phyloP scores from a whole-genome alignment of 2,329 filamentous ascomycete species.

The Pseudopyrenochaeta lycopersici region DNA sequence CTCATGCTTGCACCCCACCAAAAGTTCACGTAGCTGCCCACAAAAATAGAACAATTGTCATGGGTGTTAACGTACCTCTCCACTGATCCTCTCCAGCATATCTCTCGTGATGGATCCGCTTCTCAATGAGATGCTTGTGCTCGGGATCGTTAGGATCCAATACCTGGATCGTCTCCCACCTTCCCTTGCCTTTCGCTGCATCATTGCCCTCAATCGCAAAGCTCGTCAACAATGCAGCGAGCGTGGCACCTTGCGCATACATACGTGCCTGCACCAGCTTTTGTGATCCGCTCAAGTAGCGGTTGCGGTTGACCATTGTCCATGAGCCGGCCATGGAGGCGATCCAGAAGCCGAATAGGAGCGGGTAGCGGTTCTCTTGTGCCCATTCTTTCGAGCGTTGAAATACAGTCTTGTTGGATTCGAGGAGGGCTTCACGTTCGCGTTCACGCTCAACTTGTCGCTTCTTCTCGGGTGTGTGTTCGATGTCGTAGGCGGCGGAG shows the following conservation, averaged over 20 bases:
- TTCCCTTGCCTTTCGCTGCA: conserved; percentile 75
- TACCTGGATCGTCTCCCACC: conserved; percentile 86
- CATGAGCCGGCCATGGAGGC: conserved; percentile 80
- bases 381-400: conserved; percentile 77
- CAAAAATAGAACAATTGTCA: background rate
- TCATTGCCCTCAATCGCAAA: conserved; percentile 86
- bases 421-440: conserved; percentile 51
- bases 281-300: conserved; percentile 76
- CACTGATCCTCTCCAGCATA: conserved; percentile 92
- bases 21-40: background rate
- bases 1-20: background rate
- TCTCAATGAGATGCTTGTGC: conserved; percentile 85
- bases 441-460: conserved; percentile 39
- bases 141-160: conserved; percentile 82
- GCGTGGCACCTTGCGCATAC: conserved; percentile 88
- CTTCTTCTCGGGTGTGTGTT: conserved; percentile 67
- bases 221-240: conserved; percentile 82
- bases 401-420: conserved; percentile 63
- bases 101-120: conserved; percentile 85
- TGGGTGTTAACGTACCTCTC: conserved; percentile 69
- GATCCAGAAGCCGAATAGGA: conserved; percentile 84
- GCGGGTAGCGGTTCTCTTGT: conserved; percentile 81
- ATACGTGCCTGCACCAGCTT: conserved; percentile 95
- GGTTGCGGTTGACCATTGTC: conserved; percentile 78
- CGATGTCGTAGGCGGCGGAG: conserved; percentile 75